Evolutionary conservation across 2,329 filamentous ascomycete genomes (phyloP), one percentile per base, ranked within the genome.

Genomic region (Colletotrichum lentis): DNA sequence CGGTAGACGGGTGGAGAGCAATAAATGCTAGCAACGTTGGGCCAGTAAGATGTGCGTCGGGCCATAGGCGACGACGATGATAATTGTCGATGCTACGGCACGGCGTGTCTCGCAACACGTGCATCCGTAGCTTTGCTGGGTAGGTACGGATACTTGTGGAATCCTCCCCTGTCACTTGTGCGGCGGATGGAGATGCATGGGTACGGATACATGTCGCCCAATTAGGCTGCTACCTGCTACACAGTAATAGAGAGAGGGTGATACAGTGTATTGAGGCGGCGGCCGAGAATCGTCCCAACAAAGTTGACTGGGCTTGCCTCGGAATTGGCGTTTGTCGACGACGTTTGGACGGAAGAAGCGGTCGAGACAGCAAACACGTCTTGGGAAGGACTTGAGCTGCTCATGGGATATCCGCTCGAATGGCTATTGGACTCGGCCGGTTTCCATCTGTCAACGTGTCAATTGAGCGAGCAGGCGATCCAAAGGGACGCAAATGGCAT

Each of bases 231-330:
- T 31, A 31, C 27, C 27, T 31, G 27, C 27, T 31, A 31, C 27
- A 31, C 27, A 31, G 27, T 31, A 7, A 31, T 31, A 31, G 27
- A 7, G 27, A 8, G 27, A 31, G 27, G 27, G 27, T 8, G 6
- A 43, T 49, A 60, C 49, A 56, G 35, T 46, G 53, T 20, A 67
- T 55, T 22, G 58, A 62, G 24, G 46, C 49, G 49, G 55, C 31
- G 22, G 65, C 50, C 49, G 49, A 43, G 24, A 65, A 68, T 65
- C 65, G 47, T 68, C 65, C 65, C 61, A 68, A 68, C 65, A 56
- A 31, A 67, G 65, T 55, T 58, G 60, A 43, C 41, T 43, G 22
- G 61, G 49, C 24, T 60, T 65, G 65, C 54, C 59, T 68, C 47
- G 53, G 64, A 47, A 64, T 49, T 39, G 46, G 58, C 57, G 39